Base-by-base conservation (phyloP, 495 filamentous ascomycete genomes). In the Darksidea phi region DNA sequence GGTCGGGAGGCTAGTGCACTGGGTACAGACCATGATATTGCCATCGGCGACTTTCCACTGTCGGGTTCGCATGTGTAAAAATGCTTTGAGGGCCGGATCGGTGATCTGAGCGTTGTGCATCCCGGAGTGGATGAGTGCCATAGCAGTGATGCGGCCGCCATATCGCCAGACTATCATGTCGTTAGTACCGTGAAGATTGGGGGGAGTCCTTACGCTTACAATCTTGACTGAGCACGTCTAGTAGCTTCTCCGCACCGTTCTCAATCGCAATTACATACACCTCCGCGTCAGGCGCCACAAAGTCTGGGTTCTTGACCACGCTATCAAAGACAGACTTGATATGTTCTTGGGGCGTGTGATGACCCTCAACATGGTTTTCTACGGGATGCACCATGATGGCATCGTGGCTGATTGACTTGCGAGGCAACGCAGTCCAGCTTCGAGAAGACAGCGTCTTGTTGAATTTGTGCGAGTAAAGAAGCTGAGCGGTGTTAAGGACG, bases 401-500 rank as follows among this genome's bases (percentile, higher is more conserved):
- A 1, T 61, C 57, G 32, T 67, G 61, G 28, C 73, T 38, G 26
- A 67, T 66, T 1, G 65, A 68, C 17, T 62, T 47, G 24, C 60
- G 67, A 1, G 63, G 67, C 32, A 66, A 53, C 18, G 66, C 66
- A 2, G 51, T 26, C 74, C 74, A 77, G n/a, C 58, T 50, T 0
- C 49, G 26, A 1, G 45, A 32, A 21, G 64, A 61, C 61, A 75
- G 57, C 28, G 61, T 57, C 47, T 59, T 41, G 49, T 71, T 63
- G 26, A 32, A 20, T 28, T 62, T 59, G 48, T 64, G 54, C 12
- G 71, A 74, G 61, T 70, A 77, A 52, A 70, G 51, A 4, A 71
- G 67, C 64, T 72, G 64, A 48, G 73, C 74, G 8, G 65, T 59
- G 55, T 77, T 77, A 23, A 74, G 45, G 26, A 77, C 62, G 36